Conservation (phyloP, 1,284 basidiomycete species). For the Leccinum angustisporum region DNA sequence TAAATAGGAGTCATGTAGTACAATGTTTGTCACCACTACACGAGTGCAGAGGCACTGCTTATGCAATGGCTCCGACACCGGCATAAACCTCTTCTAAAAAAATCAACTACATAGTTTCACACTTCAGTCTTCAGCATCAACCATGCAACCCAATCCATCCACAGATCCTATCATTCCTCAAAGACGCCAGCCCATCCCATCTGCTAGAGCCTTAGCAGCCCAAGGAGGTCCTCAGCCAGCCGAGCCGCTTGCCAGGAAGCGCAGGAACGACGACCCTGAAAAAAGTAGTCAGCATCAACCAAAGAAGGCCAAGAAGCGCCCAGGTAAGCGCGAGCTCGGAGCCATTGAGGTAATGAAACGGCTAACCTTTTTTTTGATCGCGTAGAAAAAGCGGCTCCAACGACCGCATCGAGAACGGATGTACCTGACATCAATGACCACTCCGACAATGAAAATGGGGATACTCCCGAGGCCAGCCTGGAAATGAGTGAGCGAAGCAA, state of each 20-base stretch:
- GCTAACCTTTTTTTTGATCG: neutral
- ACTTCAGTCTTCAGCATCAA: neutral
- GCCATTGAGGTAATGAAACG: neutral
- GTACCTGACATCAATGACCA: neutral
- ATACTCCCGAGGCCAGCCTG: neutral
- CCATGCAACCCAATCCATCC: neutral
- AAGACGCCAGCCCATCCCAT: neutral
- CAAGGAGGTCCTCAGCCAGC: neutral
- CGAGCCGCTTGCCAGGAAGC: neutral
- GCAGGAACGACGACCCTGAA: neutral
- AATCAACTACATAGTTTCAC: neutral
- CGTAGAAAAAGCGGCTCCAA: neutral
- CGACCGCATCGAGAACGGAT: neutral
- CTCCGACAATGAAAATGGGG: neutral
- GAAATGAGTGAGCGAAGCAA: neutral
- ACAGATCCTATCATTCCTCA: neutral
- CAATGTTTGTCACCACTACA: neutral
- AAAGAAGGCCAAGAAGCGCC: neutral
- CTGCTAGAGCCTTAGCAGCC: neutral
- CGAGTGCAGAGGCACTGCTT: neutral
- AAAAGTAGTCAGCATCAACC: neutral
- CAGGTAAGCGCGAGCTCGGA: neutral
- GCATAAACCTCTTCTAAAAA: neutral
- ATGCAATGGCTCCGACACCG: neutral
- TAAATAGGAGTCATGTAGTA: neutral